Evolutionary conservation across 148 eudicot species (phyloP).

Genomic region (Silene conica): DNA sequence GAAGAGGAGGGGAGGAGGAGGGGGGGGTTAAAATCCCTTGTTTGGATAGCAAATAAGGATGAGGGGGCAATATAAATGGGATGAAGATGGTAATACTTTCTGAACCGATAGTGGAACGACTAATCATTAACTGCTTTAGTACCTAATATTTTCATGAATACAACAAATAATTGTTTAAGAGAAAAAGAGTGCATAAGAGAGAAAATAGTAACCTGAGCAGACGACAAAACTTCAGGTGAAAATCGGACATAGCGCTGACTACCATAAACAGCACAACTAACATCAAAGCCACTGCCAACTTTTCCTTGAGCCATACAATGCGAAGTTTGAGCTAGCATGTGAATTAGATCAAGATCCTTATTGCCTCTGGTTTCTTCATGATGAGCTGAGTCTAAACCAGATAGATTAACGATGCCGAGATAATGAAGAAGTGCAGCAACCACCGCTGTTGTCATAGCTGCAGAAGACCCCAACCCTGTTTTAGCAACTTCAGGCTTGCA

Average conservation of each 20-base stretch:
- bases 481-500: slow-evolving; percentile 98
- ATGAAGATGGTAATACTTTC: background rate
- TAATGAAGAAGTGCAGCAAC: slow-evolving; percentile 96
- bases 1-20: too few species aligned
- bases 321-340: slow-evolving; percentile 67
- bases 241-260: slow-evolving; percentile 95
- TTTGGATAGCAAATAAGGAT: too few species aligned
- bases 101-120: background rate
- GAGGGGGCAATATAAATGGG: background rate
- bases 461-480: slow-evolving; percentile 98
- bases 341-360: slow-evolving; percentile 65
- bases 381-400: slow-evolving; percentile 33
- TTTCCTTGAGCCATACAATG: slow-evolving; percentile 99
- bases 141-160: background rate
- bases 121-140: background rate
- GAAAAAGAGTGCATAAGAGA: slow-evolving; percentile 6
- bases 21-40: too few species aligned
- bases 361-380: slow-evolving; percentile 23
- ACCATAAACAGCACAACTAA: slow-evolving; percentile 98
- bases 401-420: slow-evolving; percentile 68
- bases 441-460: slow-evolving; percentile 99
- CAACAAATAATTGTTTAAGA: background rate
- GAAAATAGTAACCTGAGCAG: slow-evolving; percentile 74
- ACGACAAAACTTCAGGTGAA: slow-evolving; percentile 89
- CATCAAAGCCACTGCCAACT: slow-evolving; percentile 98